A percentile compares a stretch with the other conserved stretches of the same genome.
Evolutionary conservation across 352 stramenopile species (phyloP).

Genomic region (Pythium aphanidermatum): DNA sequence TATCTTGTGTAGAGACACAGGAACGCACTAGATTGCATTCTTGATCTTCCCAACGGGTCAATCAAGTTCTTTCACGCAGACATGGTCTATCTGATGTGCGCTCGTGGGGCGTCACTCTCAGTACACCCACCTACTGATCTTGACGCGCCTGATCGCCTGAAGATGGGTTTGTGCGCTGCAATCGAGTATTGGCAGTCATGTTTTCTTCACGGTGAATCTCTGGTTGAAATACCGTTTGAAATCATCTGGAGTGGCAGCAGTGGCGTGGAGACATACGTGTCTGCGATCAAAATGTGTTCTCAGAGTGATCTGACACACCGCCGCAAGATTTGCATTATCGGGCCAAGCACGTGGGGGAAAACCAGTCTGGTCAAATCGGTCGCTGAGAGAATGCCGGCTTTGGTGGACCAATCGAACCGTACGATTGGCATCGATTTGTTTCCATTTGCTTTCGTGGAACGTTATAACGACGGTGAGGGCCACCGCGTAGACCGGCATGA

Average conservation of each 20-base stretch:
- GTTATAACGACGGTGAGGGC: background rate
- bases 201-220: too few species aligned
- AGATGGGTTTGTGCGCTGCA: too few species aligned
- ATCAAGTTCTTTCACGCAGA: too few species aligned
- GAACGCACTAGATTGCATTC: too few species aligned
- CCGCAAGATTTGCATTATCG: conserved; percentile 18
- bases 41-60: too few species aligned
- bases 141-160: too few species aligned
- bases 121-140: too few species aligned
- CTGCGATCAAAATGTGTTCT: background rate
- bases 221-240: background rate
- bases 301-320: background rate
- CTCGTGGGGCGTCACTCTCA: too few species aligned
- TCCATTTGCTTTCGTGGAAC: conserved; percentile 3
- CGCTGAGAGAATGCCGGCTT: background rate
- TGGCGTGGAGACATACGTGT: background rate
- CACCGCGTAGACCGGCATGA: too few species aligned
- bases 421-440: conserved; percentile 25
- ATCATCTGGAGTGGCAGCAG: background rate
- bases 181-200: too few species aligned
- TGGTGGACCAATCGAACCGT: conserved; percentile 10
- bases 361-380: conserved; percentile 25
- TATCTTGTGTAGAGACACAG: too few species aligned
- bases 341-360: conserved; percentile 18
- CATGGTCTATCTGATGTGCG: too few species aligned